Evolutionary conservation across 2,329 filamentous ascomycete genomes (phyloP).

Genomic region (Cordyceps tenuipes): DNA sequence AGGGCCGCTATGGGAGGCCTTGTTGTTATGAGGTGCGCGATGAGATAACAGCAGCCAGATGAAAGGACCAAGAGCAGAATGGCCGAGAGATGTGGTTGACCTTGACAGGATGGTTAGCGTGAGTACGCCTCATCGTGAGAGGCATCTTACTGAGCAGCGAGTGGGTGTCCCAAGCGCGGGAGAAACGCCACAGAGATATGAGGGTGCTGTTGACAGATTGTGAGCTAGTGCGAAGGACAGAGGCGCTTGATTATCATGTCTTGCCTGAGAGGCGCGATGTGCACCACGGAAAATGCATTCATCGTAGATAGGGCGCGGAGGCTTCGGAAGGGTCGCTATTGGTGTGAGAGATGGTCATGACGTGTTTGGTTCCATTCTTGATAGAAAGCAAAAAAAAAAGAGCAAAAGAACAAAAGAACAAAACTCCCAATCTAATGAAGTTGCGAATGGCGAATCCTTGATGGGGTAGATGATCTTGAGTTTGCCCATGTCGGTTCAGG

Average conservation of each 20-base stretch:
- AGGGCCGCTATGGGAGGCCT: background rate
- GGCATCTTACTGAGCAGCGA: conserved; percentile 37
- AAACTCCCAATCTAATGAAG: background rate
- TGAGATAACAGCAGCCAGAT: background rate
- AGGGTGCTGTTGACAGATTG: background rate
- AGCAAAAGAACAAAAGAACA: too few species aligned
- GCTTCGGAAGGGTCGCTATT: background rate
- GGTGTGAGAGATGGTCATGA: background rate
- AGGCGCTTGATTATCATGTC: background rate
- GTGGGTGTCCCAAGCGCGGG: conserved; percentile 37
- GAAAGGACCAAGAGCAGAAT: conserved; percentile 3
- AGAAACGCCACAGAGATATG: conserved; percentile 36
- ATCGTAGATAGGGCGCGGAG: background rate
- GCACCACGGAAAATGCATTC: background rate
- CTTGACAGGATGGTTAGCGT: conserved; percentile 21
- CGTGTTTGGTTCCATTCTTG: background rate
- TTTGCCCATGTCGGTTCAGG: conserved; percentile 3
- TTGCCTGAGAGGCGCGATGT: conserved; percentile 5
- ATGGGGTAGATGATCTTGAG: background rate
- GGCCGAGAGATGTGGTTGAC: conserved; percentile 38
- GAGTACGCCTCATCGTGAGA: background rate
- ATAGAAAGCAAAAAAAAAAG: background rate
- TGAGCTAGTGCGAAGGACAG: background rate
- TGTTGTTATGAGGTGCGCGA: background rate
- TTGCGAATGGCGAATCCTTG: background rate